Evolutionary conservation across 2,329 filamentous ascomycete species (phyloP).

Genomic region (Aspergillus fijiensis): DNA sequence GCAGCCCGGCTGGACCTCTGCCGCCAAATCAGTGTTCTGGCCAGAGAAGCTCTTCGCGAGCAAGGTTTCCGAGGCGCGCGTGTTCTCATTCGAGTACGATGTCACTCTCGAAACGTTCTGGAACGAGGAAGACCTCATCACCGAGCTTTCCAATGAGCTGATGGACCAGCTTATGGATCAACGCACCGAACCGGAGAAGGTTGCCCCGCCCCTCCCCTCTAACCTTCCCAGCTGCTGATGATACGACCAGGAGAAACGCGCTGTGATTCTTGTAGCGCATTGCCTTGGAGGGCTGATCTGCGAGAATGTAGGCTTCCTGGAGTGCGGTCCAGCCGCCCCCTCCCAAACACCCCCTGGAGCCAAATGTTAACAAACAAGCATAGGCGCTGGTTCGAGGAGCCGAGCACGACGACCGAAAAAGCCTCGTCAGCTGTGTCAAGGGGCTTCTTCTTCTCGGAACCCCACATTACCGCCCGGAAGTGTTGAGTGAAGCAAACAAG

Average conservation of each 20-base stretch:
- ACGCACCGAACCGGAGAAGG: background rate
- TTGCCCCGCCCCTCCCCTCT: background rate
- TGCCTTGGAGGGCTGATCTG: constrained; percentile 5
- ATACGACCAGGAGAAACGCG: background rate
- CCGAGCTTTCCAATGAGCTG: constrained; percentile 1
- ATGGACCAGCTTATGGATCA: constrained; percentile 2
- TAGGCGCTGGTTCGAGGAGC: background rate
- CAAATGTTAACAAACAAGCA: background rate
- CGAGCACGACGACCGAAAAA: background rate
- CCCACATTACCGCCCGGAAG: background rate
- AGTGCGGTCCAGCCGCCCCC: background rate
- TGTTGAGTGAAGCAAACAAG: background rate
- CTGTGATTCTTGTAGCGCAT: constrained; percentile 7
- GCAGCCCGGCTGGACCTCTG: constrained; percentile 2
- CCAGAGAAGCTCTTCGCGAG: constrained; percentile 1
- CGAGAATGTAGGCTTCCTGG: constrained; percentile 1
- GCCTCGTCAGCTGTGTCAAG: background rate
- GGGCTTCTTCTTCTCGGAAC: constrained; percentile 2
- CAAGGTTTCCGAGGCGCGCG: constrained; percentile 2
- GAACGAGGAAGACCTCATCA: constrained; percentile 1
- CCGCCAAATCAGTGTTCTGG: constrained; percentile 1
- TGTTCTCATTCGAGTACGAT: constrained; percentile 5
- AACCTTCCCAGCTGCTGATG: background rate
- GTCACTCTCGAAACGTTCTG: background rate
- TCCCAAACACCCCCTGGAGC: background rate